Percentiles rank a stretch among this genome's conserved stretches.
These are phyloP conservation scores for Phalaenopsis aphrodite DNA, from an alignment of 106 monocot species.

Conservation along the genomic window DNA sequence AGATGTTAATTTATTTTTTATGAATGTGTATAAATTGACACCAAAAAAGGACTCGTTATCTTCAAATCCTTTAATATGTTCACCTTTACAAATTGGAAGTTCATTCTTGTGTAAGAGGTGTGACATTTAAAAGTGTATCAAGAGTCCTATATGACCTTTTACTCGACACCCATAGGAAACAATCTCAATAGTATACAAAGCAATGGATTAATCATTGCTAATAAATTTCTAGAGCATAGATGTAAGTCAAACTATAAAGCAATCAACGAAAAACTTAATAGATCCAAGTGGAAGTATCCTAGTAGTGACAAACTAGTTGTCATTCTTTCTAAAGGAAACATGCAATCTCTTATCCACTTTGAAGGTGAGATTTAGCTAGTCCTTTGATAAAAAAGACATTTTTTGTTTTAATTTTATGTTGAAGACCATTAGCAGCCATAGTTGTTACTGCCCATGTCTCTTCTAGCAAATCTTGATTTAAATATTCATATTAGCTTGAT, in stretches of 20 bases:
- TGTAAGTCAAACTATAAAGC: neutral
- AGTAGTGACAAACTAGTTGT: neutral
- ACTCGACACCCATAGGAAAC: neutral
- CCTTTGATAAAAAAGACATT: neutral
- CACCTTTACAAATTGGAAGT: too few species aligned
- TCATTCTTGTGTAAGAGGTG: too few species aligned
- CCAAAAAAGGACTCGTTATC: neutral
- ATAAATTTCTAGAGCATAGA: neutral
- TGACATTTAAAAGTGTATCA: too few species aligned
- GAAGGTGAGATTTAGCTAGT: neutral
- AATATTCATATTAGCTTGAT: too few species aligned
- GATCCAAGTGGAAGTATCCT: neutral
- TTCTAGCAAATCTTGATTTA: neutral
- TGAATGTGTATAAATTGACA: neutral
- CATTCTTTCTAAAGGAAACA: neutral
- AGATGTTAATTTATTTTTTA: too few species aligned
- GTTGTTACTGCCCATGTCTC: neutral
- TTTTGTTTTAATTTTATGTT: neutral
- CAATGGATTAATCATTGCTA: neutral
- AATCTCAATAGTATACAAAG: neutral
- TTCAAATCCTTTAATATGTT: neutral
- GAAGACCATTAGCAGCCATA: neutral
- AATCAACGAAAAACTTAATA: neutral
- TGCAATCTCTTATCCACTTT: neutral
- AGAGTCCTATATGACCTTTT: too few species aligned